Evolutionary conservation across 2,329 filamentous ascomycete species (phyloP).

Genomic region (Aureobasidium sp.): DNA sequence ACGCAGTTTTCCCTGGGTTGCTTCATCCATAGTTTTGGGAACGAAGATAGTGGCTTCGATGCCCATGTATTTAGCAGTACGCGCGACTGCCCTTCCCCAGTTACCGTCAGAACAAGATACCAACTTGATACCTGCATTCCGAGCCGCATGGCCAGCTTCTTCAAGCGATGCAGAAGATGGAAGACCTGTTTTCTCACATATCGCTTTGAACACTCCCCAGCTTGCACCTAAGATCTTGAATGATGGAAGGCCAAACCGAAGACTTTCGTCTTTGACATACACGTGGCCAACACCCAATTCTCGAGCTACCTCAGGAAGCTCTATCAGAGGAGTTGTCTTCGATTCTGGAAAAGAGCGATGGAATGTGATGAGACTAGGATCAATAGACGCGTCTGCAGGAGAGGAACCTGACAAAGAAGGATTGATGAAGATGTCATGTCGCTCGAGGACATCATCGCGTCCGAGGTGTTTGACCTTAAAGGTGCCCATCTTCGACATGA

Average conservation of each 20-base stretch:
- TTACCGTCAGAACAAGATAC: conserved; percentile 68
- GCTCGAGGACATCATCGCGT: neutral
- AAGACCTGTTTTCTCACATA: neutral
- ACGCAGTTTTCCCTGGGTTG: conserved; percentile 46
- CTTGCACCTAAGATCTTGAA: conserved; percentile 78
- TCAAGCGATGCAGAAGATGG: neutral
- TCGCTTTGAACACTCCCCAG: conserved; percentile 60
- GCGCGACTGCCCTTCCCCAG: conserved; percentile 63
- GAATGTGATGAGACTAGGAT: neutral
- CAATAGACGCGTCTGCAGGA: neutral
- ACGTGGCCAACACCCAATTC: conserved; percentile 51
- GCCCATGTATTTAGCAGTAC: conserved; percentile 54
- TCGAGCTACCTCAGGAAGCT: conserved; percentile 45
- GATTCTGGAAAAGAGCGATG: conserved; percentile 45
- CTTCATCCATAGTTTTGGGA: conserved; percentile 46
- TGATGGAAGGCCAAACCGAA: conserved; percentile 58
- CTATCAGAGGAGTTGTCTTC: conserved; percentile 44
- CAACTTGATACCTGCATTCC: conserved; percentile 32
- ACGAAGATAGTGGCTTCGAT: conserved; percentile 54
- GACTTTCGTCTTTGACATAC: conserved; percentile 62
- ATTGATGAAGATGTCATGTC: neutral
- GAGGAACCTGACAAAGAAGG: neutral
- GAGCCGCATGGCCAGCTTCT: conserved; percentile 10
- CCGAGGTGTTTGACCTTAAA: neutral
- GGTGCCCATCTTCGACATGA: neutral